Base-by-base conservation (phyloP, 2,329 filamentous ascomycete species). In the Xylaria sp. region DNA sequence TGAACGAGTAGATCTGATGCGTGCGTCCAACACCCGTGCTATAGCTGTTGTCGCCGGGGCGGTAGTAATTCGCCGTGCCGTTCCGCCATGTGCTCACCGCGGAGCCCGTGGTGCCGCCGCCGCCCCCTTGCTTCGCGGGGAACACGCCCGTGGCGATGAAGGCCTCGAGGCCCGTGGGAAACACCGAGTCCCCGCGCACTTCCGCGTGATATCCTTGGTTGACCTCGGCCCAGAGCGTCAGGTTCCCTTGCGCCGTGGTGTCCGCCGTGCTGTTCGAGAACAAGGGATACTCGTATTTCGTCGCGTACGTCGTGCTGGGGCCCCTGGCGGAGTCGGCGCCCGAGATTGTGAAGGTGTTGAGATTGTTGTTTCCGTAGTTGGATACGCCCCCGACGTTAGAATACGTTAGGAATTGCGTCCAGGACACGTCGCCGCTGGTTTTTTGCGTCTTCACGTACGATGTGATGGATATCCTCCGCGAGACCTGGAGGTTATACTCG, bases 101-200 rank as follows among this genome's bases (percentile, higher is more conserved):
- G 9, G 77, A 76, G 39, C 73, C 79, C 62, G 55, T 56, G 39
- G 48, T 15, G 4, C 20, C 20, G 32, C n/a, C 46, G n/a, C 23
- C 23, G 23, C 23, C 23, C 23, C 23, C 23, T 28, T 28, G 28
- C 46, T 2, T 20, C 63, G 70, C 77, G 44, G 76, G 56, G 69
- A 81, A 48, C 25, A 79, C 34, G 59, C 76, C 66, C 65, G 81
- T 56, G 3, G 78, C 66, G 28, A 80, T 73, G 72, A 91, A 90
- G 0, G 85, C 86, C 71, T 91, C 87, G 2, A 91, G 79, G 1
- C 88, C 89, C 0, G 85, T 88, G 0, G 90, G 87, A 60, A 92
- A 85, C 7, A 84, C 81, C 5, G 81, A 74, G 5, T 75, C 73
- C 10, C 85, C 85, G 0, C 72, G 66, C 1, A 84, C 75, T 20